phyloP scores from a whole-genome alignment of 768 basidiomycete species.

The Phaeotremella fagi region DNA sequence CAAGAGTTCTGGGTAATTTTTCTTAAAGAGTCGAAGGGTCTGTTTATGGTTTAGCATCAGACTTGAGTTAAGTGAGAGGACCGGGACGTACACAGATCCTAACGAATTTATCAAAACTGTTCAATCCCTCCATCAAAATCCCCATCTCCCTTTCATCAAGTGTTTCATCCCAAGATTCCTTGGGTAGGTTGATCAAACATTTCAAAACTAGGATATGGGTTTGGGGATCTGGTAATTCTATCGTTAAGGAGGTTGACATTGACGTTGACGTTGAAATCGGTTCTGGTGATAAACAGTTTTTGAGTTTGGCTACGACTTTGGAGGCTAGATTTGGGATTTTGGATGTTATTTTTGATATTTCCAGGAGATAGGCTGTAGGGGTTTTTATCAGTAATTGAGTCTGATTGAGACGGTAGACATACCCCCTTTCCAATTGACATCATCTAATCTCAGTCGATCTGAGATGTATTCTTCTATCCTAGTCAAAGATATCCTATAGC shows the following conservation, averaged over 20 bases:
- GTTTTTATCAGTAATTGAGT: no score
- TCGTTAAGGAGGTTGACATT: no score
- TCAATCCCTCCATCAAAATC: constrained; percentile 32
- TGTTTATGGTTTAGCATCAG: neutral
- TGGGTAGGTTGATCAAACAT: constrained; percentile 24
- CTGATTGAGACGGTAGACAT: neutral
- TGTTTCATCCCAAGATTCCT: constrained; percentile 15
- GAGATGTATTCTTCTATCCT: neutral
- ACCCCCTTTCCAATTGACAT: neutral
- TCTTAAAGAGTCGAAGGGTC: constrained; percentile 16
- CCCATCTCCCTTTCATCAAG: constrained; percentile 34
- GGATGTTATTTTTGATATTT: constrained; percentile 6
- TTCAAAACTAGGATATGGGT: no score
- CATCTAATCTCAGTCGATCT: neutral
- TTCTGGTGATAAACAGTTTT: neutral
- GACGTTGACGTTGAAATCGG: neutral
- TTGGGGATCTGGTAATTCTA: no score
- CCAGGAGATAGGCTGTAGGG: constrained; percentile 19
- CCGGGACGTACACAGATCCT: constrained; percentile 4
- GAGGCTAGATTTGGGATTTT: neutral
- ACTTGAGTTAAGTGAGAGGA: neutral
- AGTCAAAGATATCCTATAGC: no score
- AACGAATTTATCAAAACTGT: constrained; percentile 28
- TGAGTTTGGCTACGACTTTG: neutral
- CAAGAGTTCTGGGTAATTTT: constrained; percentile 10